Evolutionary conservation across 805 yeast species (phyloP), one percentile per base, ranked within the genome.

Genomic region (Teunomyces pallodes): DNA sequence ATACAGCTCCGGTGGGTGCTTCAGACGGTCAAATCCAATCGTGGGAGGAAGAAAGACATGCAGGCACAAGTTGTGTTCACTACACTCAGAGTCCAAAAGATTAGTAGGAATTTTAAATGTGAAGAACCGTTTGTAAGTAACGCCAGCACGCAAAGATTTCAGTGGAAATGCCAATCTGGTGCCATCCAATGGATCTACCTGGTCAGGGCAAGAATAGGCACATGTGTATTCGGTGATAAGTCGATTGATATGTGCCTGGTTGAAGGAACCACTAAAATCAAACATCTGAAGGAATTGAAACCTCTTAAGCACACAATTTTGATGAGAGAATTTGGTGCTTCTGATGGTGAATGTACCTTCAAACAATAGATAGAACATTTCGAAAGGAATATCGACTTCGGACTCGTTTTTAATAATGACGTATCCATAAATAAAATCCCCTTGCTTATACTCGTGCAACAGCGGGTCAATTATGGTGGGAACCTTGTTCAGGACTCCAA

Each of bases 381-480:
- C 86, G 57, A 84, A 86, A 2, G 78, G 77, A 16, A 84, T 68
- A 0, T 72, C 66, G 13, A 63, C 53, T 1, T 59, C 45, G 1
- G 79, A 62, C 5, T 55, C 65, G 55, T 81, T 82, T 45, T 68
- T 65, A 16, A 81, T 66, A 0, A 61, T 53, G 6, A 77, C 65
- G 54, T 76, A 80, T 0, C 92, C 92, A 56, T 80, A 76, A 10
- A 86, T 70, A 16, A 72, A 71, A 58, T 85, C 90, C n/a, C 89
- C 89, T 9, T 84, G 83, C 14, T 79, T 79, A 58, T 79, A 86
- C 59, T 83, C 87, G 52, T 54, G 61, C 20, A 58, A 47, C 47
- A 64, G 61, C 6, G 67, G 64, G 46, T 70, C 67, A 5, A 71
- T 62, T 24, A 54, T 49, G 29, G 54, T 61, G 4, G 71, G 72